Percentiles rank a stretch among this genome's conserved stretches.
These are phyloP conservation scores for Penicillium thymicola DNA, from an alignment of 2,329 filamentous ascomycete genomes.

Conservation along the genomic window DNA sequence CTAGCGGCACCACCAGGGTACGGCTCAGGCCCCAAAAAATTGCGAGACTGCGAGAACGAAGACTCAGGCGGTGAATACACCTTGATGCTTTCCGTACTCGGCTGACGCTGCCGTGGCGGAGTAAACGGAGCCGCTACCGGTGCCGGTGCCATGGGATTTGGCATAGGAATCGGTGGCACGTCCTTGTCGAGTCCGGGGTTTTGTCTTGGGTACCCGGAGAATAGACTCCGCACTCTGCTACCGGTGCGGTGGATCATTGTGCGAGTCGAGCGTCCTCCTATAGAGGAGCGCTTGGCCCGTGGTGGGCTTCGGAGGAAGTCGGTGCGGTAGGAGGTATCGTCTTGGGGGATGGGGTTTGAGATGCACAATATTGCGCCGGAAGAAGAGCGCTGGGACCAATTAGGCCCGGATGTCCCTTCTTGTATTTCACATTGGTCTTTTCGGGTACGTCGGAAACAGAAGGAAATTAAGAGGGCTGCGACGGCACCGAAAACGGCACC, in stretches of 20 bases:
- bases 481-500: conserved; percentile 47
- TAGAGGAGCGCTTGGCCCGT: conserved; percentile 22
- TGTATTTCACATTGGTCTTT: conserved; percentile 23
- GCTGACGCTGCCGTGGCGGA: conserved; percentile 25
- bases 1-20: conserved; percentile 21
- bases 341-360: conserved; percentile 44
- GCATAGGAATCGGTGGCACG: conserved; percentile 18
- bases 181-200: conserved; percentile 22
- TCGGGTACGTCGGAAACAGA: conserved; percentile 32
- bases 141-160: neutral
- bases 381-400: conserved; percentile 34
- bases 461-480: conserved; percentile 51
- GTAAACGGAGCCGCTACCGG: conserved; percentile 15
- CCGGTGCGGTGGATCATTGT: conserved; percentile 37
- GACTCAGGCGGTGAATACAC: conserved; percentile 45
- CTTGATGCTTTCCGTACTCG: conserved; percentile 46
- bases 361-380: conserved; percentile 37
- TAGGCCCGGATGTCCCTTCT: conserved; percentile 25
- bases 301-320: conserved; percentile 38
- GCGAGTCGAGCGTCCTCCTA: conserved; percentile 29
- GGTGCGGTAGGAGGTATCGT: conserved; percentile 42
- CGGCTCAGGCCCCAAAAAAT: conserved; percentile 27
- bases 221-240: conserved; percentile 38
- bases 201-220: conserved; percentile 19
- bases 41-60: conserved; percentile 25